Evolutionary conservation across 1,139 yeast genomes (phyloP), one percentile per base, ranked within the genome.

Genomic region (Protomyces lactucae-debilis): DNA sequence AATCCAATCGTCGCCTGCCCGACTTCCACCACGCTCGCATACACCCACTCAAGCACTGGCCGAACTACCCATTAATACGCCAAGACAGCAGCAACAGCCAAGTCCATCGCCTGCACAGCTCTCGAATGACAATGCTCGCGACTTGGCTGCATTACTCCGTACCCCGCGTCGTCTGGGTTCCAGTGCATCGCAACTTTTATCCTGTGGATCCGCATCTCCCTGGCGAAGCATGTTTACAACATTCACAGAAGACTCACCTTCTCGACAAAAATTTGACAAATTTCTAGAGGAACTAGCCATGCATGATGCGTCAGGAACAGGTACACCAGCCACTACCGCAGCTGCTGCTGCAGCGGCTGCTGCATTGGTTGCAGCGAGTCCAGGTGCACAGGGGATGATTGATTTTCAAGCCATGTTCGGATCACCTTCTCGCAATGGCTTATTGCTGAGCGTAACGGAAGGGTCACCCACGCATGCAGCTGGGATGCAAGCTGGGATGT

Each of bases 141-240:
- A 52, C 18, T 45, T 59, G 5, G 56, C 45, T 12, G 63, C 63
- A 3, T 32, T 59, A 9, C 37, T 59, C 14, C 52, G 46, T 16
- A 59, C 63, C 12, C 63, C 63, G 8, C 43, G 54, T 43, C 48
- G 48, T 5, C 28, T 21, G 5, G 48, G 21, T 3, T 43, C 48
- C 14, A 18, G 23, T 3, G 48, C 23, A 10, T 18, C 23, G 23
- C 5, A n/a, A 21, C 25, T 16, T 4, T 12, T 43, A 12, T 43
- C 48, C 9, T 18, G 21, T n/a, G 21, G 23, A 16, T n/a, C 23
- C 2, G 48, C 48, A 16, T 43, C 48, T 5, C 63, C 63, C 4
- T 59, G 63, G 63, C 28, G 63, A 10, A 39, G 52, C 35, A 52
- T 52, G 57, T 59, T 59, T 43, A 59, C 63, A 5, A 28, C 54